These are phyloP conservation scores for Hemerocallis citrina DNA, from an alignment of 106 monocot genomes.

Conservation along the genomic window DNA sequence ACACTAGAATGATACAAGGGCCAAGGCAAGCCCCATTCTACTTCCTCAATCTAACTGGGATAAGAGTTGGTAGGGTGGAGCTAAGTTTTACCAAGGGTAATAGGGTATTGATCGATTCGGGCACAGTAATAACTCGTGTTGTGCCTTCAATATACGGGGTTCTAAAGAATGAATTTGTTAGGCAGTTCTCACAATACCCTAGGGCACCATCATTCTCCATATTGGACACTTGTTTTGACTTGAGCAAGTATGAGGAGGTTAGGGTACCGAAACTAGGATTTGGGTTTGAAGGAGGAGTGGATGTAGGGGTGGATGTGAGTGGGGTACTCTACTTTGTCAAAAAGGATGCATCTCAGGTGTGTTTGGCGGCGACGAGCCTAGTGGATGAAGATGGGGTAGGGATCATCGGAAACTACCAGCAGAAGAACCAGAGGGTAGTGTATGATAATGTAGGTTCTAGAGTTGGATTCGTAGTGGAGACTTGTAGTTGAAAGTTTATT, in stretches of 20 bases:
- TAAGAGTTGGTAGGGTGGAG: no score
- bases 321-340: conserved; percentile 20
- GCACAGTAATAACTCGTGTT: conserved; percentile 53
- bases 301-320: conserved; percentile 19
- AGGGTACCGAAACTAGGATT: conserved; percentile 5
- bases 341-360: conserved; percentile 4
- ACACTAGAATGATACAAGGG: no score
- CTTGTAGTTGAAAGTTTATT: no score
- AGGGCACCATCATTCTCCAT: background rate
- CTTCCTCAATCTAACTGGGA: no score
- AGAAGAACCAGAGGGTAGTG: conserved; percentile 20
- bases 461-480: no score
- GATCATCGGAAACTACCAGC: conserved; percentile 29
- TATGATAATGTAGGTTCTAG: no score
- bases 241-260: background rate
- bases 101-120: conserved; percentile 79
- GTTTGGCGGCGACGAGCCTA: conserved; percentile 19
- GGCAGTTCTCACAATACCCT: conserved; percentile 15
- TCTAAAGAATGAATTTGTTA: conserved; percentile 23
- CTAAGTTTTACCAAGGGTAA: no score
- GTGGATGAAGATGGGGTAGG: background rate
- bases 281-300: conserved; percentile 12
- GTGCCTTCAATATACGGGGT: conserved; percentile 29
- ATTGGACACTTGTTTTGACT: conserved; percentile 36
- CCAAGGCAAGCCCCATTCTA: no score